Base-by-base conservation (phyloP, 495 filamentous ascomycete species). In the Aspergillus taichungensis region DNA sequence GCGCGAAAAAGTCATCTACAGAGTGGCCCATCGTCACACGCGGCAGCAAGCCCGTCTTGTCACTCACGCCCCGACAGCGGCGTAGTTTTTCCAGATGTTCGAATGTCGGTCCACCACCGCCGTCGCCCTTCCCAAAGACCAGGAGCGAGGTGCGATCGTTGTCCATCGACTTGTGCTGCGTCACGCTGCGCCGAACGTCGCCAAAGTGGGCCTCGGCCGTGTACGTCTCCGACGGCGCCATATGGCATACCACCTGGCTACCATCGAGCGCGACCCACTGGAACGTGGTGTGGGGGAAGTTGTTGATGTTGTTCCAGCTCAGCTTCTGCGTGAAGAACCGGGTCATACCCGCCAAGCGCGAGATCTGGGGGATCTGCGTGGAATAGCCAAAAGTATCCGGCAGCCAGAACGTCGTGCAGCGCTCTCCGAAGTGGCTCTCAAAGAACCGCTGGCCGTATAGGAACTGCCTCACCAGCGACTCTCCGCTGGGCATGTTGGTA, bases 331-430 rank as follows among this genome's bases (percentile, higher is more conserved):
- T 98, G 52, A 98, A 86, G 70, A 98, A 98, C 29, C 92, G 78
- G 43, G 73, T 84, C 92, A 98, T 98, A 33, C 91, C 92, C 13
- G 92, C 83, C 30, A 95, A 68, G 8, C 89, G 84, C 53, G 87
- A 95, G 29, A 98, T 67, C 60, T 98, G 92, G 30, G 92, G 92
- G 13, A 98, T 76, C 64, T 98, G 92, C 44, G 82, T 83, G 5
- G 88, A 95, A 63, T 98, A 98, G 1, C 92, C 92, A 59, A 98
- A 98, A 2, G 92, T 98, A 61, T 98, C 92, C 2, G 92, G 92
- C 13, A 98, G 71, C 92, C 92, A 98, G 68, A 98, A 98, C 0
- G 92, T 98, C 37, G 71, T 79, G 57, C 82, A 86, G 46, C 92
- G 80, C 56, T 87, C 79, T 24, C 92, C 92, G 63, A 98, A 98